Evolutionary conservation across 495 filamentous ascomycete genomes (phyloP), one percentile per base, ranked within the genome.

Genomic region (Gamarada debralockiae): DNA sequence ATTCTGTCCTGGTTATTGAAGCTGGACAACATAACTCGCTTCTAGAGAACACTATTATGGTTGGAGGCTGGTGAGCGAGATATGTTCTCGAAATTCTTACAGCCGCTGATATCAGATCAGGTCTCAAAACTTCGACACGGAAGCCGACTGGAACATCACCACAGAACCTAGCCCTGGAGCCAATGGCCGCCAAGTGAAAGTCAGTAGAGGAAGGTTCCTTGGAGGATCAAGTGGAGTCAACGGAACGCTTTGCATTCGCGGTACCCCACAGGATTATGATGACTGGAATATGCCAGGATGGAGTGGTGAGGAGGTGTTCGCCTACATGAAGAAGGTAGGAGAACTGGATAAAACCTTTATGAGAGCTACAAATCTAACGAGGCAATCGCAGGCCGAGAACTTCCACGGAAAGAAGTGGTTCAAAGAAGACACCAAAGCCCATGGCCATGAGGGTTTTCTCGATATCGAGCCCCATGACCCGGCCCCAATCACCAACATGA

Each of bases 171-270:
- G 74, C 55, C 55, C 70, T 4, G 78, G 76, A 3, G 73, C 81
- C 22, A 68, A 78, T 38, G 69, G 76, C 34, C 74, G 80, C 33
- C 72, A 74, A 45, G 74, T 80, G 52, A 80, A 83, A 56, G 69
- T 78, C 47, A 83, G 76, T 39, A 74, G 80, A 43, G 83, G 82
- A 27, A 77, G 73, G 49, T 76, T 78, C 50, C 72, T 86, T 14
- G 79, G 83, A 21, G 81, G 81, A 3, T 77, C 70, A 41, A 79
- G 73, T 53, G 80, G 76, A 14, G 74, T 77, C 52, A 86, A 85
- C 66, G 80, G 80, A 47, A 84, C 76, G 31, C 71, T 81, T n/a
- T 82, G 78, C 61, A 72, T 84, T 33, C 80, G 80, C 9, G 83
- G 82, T 18, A 69, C 65, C 48, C 76, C 76, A 39, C 76, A 77